These are phyloP conservation scores for Arabidopsis suecica DNA, from an alignment of 345 rosid species.

Conservation along the genomic window DNA sequence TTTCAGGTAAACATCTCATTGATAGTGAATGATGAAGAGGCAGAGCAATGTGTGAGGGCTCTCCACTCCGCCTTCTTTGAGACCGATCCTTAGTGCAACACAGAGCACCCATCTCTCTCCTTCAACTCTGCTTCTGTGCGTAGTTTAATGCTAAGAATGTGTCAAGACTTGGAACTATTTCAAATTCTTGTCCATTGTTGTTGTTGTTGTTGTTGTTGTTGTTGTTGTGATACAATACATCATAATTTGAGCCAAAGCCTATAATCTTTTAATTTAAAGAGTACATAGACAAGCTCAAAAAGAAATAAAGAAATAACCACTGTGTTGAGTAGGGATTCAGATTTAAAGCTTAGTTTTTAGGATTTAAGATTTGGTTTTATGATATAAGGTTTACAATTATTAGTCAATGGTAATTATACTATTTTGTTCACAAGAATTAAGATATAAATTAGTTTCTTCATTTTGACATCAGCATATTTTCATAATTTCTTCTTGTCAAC, in stretches of 20 bases:
- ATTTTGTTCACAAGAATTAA: neutral
- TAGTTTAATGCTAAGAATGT: constrained; percentile 25
- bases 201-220: neutral
- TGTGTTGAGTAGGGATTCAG: neutral
- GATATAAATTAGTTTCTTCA: neutral
- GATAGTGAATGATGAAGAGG: constrained; percentile 78
- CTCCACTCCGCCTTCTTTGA: constrained; percentile 83
- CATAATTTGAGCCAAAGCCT: neutral
- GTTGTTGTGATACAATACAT: neutral
- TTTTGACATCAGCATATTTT: neutral
- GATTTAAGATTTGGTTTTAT: neutral
- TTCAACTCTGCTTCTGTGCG: constrained; percentile 2
- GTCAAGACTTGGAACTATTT: constrained; percentile 24
- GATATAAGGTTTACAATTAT: neutral
- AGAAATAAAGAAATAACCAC: neutral
- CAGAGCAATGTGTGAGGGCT: constrained; percentile 84
- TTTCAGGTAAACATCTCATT: constrained; percentile 87
- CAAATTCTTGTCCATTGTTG: constrained; percentile 5
- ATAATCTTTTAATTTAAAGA: neutral
- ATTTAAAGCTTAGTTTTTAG: neutral
- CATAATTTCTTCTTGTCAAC: neutral
- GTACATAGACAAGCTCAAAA: no score
- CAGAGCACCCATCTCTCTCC: neutral
- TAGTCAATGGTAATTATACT: neutral
- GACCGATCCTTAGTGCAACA: constrained; percentile 32